Evolutionary conservation across 2,329 filamentous ascomycete species (phyloP).

Genomic region (Diaporthe aspalathi): DNA sequence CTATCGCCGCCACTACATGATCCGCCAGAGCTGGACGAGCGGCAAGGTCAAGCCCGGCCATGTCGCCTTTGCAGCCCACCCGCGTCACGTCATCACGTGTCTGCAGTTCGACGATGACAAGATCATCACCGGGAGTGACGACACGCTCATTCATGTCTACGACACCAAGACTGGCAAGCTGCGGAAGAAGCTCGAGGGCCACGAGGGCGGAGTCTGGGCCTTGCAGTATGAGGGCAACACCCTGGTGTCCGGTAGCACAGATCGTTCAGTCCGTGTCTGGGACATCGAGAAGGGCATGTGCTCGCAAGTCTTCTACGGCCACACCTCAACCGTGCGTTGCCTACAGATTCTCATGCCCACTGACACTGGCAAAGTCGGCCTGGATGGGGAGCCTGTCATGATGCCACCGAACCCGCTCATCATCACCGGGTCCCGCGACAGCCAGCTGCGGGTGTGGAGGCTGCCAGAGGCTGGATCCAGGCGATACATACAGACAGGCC

Average conservation of each 20-base stretch:
- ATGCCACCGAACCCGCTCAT: slow-evolving; percentile 95
- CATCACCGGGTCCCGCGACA: slow-evolving; percentile 96
- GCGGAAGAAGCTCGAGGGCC: slow-evolving; percentile 85
- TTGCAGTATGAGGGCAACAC: slow-evolving; percentile 96
- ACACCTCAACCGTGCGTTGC: slow-evolving; percentile 96
- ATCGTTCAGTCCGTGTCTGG: slow-evolving; percentile 98
- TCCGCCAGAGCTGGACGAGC: slow-evolving; percentile 91
- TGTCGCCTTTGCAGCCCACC: slow-evolving; percentile 95
- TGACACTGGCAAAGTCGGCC: slow-evolving; percentile 74
- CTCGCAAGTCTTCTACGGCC: slow-evolving; percentile 95
- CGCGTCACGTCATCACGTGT: slow-evolving; percentile 96
- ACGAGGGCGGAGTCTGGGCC: slow-evolving; percentile 98
- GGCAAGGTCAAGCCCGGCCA: slow-evolving; percentile 87
- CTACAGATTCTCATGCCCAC: slow-evolving; percentile 93
- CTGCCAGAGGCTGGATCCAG: slow-evolving; percentile 84
- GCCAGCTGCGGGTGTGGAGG: slow-evolving; percentile 93
- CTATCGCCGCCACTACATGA: slow-evolving; percentile 91
- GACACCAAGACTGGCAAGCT: slow-evolving; percentile 94
- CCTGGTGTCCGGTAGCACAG: slow-evolving; percentile 94
- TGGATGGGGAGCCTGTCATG: slow-evolving; percentile 80
- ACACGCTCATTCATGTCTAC: slow-evolving; percentile 97
- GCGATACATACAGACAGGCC: slow-evolving; percentile 81
- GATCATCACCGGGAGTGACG: slow-evolving; percentile 96
- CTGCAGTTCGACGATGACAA: slow-evolving; percentile 98
- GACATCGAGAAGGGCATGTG: slow-evolving; percentile 94